Evolutionary conservation across 148 eudicot species (phyloP).

Genomic region (Fagopyrum esculentum): DNA sequence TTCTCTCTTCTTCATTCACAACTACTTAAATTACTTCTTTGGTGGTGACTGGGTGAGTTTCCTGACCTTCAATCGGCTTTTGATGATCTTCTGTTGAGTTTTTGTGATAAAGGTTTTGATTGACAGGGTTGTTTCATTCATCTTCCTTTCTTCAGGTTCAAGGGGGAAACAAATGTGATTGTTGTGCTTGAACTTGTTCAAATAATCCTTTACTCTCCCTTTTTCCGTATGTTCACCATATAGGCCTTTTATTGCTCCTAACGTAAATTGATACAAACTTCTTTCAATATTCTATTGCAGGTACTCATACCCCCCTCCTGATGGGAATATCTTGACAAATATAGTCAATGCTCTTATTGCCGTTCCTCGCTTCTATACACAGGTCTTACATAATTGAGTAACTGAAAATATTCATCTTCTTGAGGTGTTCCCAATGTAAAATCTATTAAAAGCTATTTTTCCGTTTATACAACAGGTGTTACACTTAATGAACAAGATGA

Average conservation of each 20-base stretch:
- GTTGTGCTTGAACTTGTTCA: not conserved
- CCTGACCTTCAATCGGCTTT: slow-evolving; percentile 4
- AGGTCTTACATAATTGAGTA: slow-evolving; percentile 32
- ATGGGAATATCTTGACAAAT: slow-evolving; percentile 86
- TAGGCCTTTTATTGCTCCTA: not conserved
- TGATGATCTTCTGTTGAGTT: not conserved
- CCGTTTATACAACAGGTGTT: slow-evolving; percentile 41
- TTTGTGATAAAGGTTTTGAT: not conserved
- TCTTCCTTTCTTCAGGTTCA: not conserved
- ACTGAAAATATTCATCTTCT: not conserved
- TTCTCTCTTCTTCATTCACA: not conserved
- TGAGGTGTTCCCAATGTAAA: not conserved
- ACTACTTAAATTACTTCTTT: not conserved
- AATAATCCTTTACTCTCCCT: not conserved
- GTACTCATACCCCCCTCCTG: slow-evolving; percentile 95
- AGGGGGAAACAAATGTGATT: not conserved
- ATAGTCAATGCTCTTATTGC: slow-evolving; percentile 93
- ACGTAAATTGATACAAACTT: not conserved
- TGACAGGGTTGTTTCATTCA: not conserved
- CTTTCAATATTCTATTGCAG: slow-evolving; percentile 21
- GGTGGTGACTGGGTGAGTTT: not conserved
- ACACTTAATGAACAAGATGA: slow-evolving; percentile 99
- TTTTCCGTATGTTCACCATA: not conserved
- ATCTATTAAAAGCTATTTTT: not conserved
- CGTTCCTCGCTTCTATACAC: slow-evolving; percentile 92